Percentiles rank a stretch among this genome's conserved stretches.
phyloP scores from a whole-genome alignment of 2,329 filamentous ascomycete genomes.

The Verticillium klebahnii region DNA sequence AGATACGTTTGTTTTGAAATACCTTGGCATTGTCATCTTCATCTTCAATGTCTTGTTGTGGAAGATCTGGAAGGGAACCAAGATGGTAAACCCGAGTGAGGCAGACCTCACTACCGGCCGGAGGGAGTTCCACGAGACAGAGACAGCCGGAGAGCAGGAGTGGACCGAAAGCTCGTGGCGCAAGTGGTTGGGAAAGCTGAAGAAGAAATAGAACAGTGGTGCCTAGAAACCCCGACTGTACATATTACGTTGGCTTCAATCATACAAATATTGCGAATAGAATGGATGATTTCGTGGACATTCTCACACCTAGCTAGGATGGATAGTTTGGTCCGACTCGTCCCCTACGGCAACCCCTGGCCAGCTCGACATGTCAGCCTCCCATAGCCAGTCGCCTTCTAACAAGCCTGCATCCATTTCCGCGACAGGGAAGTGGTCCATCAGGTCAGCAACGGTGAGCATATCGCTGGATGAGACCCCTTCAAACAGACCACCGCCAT shows the following conservation, averaged over 20 bases:
- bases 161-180: not conserved
- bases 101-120: slow-evolving; percentile 54
- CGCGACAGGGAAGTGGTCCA: not conserved
- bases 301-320: too few species aligned
- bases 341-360: not conserved
- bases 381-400: slow-evolving; percentile 1
- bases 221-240: too few species aligned
- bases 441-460: not conserved
- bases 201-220: not conserved
- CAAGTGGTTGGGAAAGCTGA: not conserved
- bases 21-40: slow-evolving; percentile 30
- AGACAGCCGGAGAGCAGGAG: not conserved
- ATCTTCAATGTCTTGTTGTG: slow-evolving; percentile 59
- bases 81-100: slow-evolving; percentile 44
- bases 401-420: not conserved
- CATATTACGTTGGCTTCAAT: too few species aligned
- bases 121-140: slow-evolving; percentile 13
- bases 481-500: not conserved
- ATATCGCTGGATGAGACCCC: not conserved
- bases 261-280: too few species aligned
- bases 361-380: not conserved
- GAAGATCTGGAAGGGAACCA: slow-evolving; percentile 57
- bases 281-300: too few species aligned
- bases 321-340: too few species aligned
- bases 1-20: slow-evolving; percentile 59